These are phyloP conservation scores for Diaporthe sp. DNA, from an alignment of 2,329 filamentous ascomycete species.

Conservation along the genomic window DNA sequence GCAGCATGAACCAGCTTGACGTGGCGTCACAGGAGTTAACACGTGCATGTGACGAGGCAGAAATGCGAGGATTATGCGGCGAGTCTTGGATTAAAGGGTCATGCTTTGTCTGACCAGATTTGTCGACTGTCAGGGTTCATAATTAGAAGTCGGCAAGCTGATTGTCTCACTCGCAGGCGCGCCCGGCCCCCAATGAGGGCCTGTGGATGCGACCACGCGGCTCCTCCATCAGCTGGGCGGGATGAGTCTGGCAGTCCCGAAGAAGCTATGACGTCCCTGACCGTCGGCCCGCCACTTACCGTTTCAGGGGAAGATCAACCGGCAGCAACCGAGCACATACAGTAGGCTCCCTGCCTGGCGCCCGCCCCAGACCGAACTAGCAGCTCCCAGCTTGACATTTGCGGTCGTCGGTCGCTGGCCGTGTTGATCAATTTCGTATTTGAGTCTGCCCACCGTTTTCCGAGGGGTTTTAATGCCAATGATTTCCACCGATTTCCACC, in stretches of 20 bases:
- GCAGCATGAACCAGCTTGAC: slow-evolving; percentile 19
- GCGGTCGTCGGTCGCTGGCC: slow-evolving; percentile 4
- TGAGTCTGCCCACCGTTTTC: slow-evolving; percentile 22
- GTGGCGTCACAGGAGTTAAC: slow-evolving; percentile 16
- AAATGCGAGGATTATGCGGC: not conserved
- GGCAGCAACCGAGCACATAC: slow-evolving; percentile 16
- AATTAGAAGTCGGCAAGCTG: slow-evolving; percentile 17
- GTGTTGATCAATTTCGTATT: slow-evolving; percentile 29
- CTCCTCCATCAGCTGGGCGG: slow-evolving; percentile 9
- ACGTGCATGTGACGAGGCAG: slow-evolving; percentile 11
- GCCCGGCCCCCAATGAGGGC: slow-evolving; percentile 25
- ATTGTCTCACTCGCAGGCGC: slow-evolving; percentile 1
- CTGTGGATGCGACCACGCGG: slow-evolving; percentile 29
- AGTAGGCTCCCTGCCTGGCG: not conserved
- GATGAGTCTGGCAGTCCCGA: slow-evolving; percentile 23
- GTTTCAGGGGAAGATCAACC: slow-evolving; percentile 15
- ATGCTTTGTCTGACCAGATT: not conserved
- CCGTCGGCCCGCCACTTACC: slow-evolving; percentile 12
- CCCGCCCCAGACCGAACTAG: not conserved
- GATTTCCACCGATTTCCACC: slow-evolving; percentile 29
- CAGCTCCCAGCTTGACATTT: not conserved
- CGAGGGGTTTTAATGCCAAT: slow-evolving; percentile 3
- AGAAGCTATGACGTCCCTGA: slow-evolving; percentile 30
- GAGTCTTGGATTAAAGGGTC: slow-evolving; percentile 12
- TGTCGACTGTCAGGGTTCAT: not conserved